Evolutionary conservation across 345 rosid species (phyloP).

Genomic region (Camelina neglecta): DNA sequence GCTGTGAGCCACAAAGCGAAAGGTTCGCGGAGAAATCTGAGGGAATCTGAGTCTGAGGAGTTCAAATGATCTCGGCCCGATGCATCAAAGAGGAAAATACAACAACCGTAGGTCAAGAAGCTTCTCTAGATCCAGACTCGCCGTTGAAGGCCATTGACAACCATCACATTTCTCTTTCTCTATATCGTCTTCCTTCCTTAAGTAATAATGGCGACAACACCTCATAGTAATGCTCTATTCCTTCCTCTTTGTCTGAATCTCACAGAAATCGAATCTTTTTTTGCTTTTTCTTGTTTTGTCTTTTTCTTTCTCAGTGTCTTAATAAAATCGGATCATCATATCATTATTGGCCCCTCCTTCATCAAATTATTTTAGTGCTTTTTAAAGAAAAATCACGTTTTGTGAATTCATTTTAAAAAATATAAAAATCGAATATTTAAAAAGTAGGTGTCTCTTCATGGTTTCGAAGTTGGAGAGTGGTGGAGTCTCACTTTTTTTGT

Average conservation of each 20-base stretch:
- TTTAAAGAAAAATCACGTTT: conserved; percentile 16
- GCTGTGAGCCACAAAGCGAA: neutral
- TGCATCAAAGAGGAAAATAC: conserved; percentile 72
- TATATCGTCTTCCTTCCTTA: neutral
- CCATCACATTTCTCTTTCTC: neutral
- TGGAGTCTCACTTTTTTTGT: neutral
- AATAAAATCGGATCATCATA: too few relatives aligned
- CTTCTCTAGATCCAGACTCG: conserved; percentile 79
- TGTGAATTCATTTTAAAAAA: neutral
- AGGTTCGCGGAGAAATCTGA: conserved; percentile 22
- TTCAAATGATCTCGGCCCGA: conserved; percentile 19
- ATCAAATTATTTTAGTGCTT: neutral
- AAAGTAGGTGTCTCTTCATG: conserved; percentile 38
- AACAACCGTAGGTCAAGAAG: conserved; percentile 74
- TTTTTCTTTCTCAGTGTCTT: conserved; percentile 3
- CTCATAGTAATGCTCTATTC: neutral
- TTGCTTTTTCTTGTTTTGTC: neutral
- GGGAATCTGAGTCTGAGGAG: conserved; percentile 13
- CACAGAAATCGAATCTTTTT: conserved; percentile 19
- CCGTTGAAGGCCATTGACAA: conserved; percentile 66
- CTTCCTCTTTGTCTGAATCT: neutral
- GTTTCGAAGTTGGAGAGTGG: conserved; percentile 7
- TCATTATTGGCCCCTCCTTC: neutral
- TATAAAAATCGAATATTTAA: neutral
- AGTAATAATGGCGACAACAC: conserved; percentile 46